Percentiles rank a stretch among this genome's conserved stretches.
These are phyloP conservation scores for Pseudohalonectria lignicola DNA, from an alignment of 2,329 filamentous ascomycete species.

Conservation along the genomic window DNA sequence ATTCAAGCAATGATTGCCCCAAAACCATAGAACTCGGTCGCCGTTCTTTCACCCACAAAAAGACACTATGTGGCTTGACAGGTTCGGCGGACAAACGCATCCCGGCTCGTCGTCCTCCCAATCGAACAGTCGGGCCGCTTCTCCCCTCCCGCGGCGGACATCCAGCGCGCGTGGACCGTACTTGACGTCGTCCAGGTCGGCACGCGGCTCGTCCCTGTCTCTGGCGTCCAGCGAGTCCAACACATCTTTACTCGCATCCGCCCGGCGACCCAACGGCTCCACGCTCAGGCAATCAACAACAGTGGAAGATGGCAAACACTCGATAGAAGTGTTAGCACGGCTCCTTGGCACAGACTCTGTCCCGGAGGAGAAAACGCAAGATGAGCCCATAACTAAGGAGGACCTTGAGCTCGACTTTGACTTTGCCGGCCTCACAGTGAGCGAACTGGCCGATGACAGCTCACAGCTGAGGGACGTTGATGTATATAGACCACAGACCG, in stretches of 20 bases:
- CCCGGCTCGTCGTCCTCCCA: constrained; percentile 46
- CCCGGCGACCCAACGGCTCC: constrained; percentile 51
- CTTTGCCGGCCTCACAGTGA: constrained; percentile 67
- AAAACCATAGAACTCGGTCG: too few relatives aligned
- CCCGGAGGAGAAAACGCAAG: constrained; percentile 1
- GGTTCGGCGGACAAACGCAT: constrained; percentile 46
- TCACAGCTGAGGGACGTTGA: constrained; percentile 11
- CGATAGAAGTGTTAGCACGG: constrained; percentile 55
- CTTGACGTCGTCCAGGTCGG: constrained; percentile 56
- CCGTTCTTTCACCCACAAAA: too few relatives aligned
- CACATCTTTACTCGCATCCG: constrained; percentile 58
- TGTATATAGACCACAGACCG: constrained; percentile 45
- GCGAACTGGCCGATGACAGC: constrained; percentile 48
- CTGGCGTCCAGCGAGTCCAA: constrained; percentile 69
- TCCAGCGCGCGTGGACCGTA: constrained; percentile 60
- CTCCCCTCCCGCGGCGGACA: constrained; percentile 57
- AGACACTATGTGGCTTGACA: constrained; percentile 85
- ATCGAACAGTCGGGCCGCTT: constrained; percentile 56
- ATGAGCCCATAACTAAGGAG: constrained; percentile 25
- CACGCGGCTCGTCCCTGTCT: constrained; percentile 69
- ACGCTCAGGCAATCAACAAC: constrained; percentile 40
- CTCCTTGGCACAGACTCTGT: constrained; percentile 23
- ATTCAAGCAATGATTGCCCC: too few relatives aligned
- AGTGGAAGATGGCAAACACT: constrained; percentile 48
- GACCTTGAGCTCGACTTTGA: constrained; percentile 59